Conservation (phyloP, 805 yeast species). For the Nakazawaea populi region DNA sequence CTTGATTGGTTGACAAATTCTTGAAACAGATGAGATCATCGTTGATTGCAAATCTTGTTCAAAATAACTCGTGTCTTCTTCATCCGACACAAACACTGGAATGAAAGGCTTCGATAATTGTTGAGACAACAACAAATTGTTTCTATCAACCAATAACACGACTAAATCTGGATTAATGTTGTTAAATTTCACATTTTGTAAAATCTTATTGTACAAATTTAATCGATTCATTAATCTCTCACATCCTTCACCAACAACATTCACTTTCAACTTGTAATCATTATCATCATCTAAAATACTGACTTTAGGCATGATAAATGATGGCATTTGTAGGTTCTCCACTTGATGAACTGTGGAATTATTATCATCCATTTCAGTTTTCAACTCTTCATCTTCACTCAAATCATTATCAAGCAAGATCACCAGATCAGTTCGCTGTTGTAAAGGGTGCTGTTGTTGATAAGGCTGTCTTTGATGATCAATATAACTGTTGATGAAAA, state of each 20-base stretch:
- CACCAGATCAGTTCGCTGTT: constrained; percentile 13
- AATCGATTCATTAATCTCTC: constrained; percentile 18
- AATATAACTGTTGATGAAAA: not conserved
- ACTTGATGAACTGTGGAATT: constrained; percentile 17
- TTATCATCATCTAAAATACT: constrained; percentile 17
- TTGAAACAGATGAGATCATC: constrained; percentile 14
- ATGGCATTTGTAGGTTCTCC: constrained; percentile 19
- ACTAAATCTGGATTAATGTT: constrained; percentile 20
- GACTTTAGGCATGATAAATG: constrained; percentile 32
- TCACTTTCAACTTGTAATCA: constrained; percentile 15
- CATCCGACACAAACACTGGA: constrained; percentile 19
- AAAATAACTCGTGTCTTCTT: not conserved
- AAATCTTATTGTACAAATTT: constrained; percentile 20
- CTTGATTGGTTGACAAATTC: constrained; percentile 27
- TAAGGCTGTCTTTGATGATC: not conserved
- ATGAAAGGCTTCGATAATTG: constrained; percentile 23
- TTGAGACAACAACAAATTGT: constrained; percentile 23
- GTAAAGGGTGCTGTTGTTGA: constrained; percentile 2
- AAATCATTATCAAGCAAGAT: constrained; percentile 19
- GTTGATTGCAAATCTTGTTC: constrained; percentile 9
- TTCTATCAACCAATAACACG: constrained; percentile 21
- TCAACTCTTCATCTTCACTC: constrained; percentile 7
- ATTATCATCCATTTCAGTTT: constrained; percentile 4
- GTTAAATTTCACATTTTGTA: constrained; percentile 22
- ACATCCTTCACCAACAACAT: constrained; percentile 21